Evolutionary conservation across 805 yeast genomes (phyloP).

Genomic region (Zygosaccharomyces rouxii): DNA sequence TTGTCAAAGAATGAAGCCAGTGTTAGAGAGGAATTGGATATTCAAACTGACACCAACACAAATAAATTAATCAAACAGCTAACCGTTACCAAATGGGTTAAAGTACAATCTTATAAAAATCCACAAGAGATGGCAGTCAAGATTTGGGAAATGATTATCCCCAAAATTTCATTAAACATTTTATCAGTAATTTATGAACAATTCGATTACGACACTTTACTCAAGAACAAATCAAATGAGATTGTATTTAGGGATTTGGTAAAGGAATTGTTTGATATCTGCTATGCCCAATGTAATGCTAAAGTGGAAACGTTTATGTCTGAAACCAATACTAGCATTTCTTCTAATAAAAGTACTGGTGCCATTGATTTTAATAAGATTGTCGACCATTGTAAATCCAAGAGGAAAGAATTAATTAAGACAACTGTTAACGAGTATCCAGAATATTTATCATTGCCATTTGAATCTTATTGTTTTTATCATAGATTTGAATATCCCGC

Average conservation of each 20-base stretch:
- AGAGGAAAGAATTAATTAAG: constrained; percentile 22
- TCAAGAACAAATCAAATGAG: constrained; percentile 24
- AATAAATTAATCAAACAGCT: constrained; percentile 12
- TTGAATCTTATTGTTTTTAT: constrained; percentile 36
- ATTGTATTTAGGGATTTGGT: constrained; percentile 28
- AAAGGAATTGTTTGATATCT: constrained; percentile 27
- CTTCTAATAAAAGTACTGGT: background rate
- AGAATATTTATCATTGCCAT: constrained; percentile 31
- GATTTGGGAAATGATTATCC: constrained; percentile 31
- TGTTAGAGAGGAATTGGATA: constrained; percentile 10
- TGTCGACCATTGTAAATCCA: constrained; percentile 20
- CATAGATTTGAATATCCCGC: constrained; percentile 35
- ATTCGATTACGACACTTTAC: constrained; percentile 26
- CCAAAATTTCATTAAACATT: constrained; percentile 32
- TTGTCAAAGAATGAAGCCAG: constrained; percentile 9
- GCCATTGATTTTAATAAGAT: constrained; percentile 21
- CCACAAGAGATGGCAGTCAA: constrained; percentile 24
- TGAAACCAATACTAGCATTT: background rate
- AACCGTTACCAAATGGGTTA: constrained; percentile 23
- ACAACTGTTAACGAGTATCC: constrained; percentile 32
- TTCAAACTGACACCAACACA: constrained; percentile 7
- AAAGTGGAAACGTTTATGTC: constrained; percentile 13
- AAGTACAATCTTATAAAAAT: constrained; percentile 10
- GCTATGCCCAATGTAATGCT: constrained; percentile 23
- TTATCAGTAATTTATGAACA: constrained; percentile 33